A percentile compares a stretch with the other conserved stretches of the same genome.
Conservation (phyloP, 805 yeast genomes). For the Blastobotrys mokoenaii region DNA sequence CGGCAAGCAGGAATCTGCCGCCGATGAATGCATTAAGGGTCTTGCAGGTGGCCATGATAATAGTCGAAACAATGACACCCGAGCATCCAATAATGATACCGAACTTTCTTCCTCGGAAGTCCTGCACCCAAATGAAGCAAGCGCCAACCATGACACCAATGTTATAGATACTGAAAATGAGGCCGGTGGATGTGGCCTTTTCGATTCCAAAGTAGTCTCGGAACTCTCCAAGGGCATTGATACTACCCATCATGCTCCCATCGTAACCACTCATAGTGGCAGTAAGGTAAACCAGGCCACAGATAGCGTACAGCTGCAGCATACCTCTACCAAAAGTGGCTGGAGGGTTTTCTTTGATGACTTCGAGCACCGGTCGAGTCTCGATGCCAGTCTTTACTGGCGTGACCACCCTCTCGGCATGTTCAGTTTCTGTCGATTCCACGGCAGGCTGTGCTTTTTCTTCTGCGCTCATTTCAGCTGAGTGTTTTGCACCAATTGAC, state of each 20-base stretch:
- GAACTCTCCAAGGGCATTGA: constrained; percentile 13
- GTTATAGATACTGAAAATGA: constrained; percentile 13
- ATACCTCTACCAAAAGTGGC: constrained; percentile 8
- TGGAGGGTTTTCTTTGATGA: constrained; percentile 8
- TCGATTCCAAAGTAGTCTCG: constrained; percentile 8
- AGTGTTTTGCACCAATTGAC: too few relatives aligned
- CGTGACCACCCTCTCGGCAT: neutral
- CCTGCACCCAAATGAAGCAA: constrained; percentile 12
- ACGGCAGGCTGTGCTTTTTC: neutral
- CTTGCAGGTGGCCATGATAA: constrained; percentile 7
- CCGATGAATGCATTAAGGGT: constrained; percentile 7
- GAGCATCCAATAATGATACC: constrained; percentile 12
- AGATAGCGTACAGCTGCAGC: constrained; percentile 7
- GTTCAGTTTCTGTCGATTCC: neutral
- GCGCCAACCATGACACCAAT: constrained; percentile 12
- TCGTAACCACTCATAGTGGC: constrained; percentile 15
- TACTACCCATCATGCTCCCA: constrained; percentile 14
- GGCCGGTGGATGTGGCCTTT: constrained; percentile 12
- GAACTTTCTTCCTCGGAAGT: constrained; percentile 8
- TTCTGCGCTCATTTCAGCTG: neutral
- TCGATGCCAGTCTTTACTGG: too few relatives aligned
- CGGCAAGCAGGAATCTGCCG: constrained; percentile 10
- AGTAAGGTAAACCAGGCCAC: constrained; percentile 9
- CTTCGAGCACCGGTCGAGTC: constrained; percentile 1
- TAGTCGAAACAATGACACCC: constrained; percentile 10